Evolutionary conservation across 768 basidiomycete species (phyloP).

Genomic region (Kwoniella sp.): DNA sequence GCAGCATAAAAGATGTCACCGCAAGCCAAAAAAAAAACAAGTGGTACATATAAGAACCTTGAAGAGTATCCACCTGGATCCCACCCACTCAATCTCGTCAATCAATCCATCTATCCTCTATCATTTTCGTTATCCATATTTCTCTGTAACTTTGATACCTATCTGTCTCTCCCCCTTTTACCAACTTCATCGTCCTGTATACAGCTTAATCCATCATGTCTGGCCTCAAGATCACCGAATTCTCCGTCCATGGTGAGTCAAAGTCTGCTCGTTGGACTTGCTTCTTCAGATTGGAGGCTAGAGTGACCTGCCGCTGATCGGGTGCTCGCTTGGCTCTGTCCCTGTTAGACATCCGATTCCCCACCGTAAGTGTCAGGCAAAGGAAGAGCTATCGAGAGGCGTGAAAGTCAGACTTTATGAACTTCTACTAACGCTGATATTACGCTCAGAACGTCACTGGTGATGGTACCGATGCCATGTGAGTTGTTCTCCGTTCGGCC

Average conservation of each 20-base stretch:
- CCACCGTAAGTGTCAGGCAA: slow-evolving; percentile 60
- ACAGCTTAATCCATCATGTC: slow-evolving; percentile 29
- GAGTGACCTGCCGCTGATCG: not conserved
- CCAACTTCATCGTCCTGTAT: not conserved
- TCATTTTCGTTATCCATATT: no score
- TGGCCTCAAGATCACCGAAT: slow-evolving; percentile 48
- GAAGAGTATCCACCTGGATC: slow-evolving; percentile 13
- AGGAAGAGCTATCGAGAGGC: not conserved
- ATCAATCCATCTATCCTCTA: not conserved
- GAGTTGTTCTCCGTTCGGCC: slow-evolving; percentile 33
- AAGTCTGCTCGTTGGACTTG: not conserved
- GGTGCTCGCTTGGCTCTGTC: slow-evolving; percentile 10
- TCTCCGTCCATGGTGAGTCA: slow-evolving; percentile 55
- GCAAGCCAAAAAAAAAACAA: no score
- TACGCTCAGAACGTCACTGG: slow-evolving; percentile 67
- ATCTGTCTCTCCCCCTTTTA: not conserved
- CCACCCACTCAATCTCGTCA: not conserved
- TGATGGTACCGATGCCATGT: slow-evolving; percentile 94
- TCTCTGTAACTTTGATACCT: no score
- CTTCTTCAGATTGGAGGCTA: not conserved
- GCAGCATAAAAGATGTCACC: no score
- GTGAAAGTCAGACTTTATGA: no score
- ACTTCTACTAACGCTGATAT: not conserved
- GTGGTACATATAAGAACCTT: not conserved
- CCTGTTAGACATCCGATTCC: slow-evolving; percentile 78